phyloP scores from a whole-genome alignment of 805 yeast species.

The Candida insectalens region DNA sequence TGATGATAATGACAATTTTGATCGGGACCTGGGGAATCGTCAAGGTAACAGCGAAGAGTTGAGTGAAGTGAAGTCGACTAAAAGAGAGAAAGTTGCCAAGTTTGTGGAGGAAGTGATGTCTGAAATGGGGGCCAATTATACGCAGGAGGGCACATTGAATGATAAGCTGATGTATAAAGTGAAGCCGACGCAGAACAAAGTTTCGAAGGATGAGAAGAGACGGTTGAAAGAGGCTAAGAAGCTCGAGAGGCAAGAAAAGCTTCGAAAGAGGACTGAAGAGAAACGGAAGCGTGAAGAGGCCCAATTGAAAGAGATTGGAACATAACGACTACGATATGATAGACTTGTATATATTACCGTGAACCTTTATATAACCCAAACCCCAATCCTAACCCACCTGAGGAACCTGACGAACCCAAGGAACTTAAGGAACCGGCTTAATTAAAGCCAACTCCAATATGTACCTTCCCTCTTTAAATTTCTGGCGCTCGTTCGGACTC shows the following conservation, averaged over 20 bases:
- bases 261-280: slow-evolving; percentile 12
- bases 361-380: no score
- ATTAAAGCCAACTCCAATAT: slow-evolving; percentile 34
- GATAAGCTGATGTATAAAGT: slow-evolving; percentile 12
- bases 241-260: slow-evolving; percentile 26
- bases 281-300: slow-evolving; percentile 6
- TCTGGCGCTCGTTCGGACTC: slow-evolving; percentile 35
- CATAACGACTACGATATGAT: no score
- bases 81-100: slow-evolving; percentile 24
- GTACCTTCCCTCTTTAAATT: slow-evolving; percentile 52
- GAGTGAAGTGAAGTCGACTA: slow-evolving; percentile 23
- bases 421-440: not conserved
- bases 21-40: slow-evolving; percentile 8
- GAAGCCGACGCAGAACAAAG: slow-evolving; percentile 5
- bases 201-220: slow-evolving; percentile 17
- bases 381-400: no score
- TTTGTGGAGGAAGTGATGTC: slow-evolving; percentile 18
- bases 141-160: slow-evolving; percentile 13
- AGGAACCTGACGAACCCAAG: no score
- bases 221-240: slow-evolving; percentile 24
- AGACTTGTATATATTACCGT: no score
- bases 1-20: slow-evolving; percentile 26
- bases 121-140: slow-evolving; percentile 13
- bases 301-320: no score
- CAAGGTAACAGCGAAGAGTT: slow-evolving; percentile 6